phyloP scores from a whole-genome alignment of 176 grass and related monocot genomes.

The Eragrostis nindensis region DNA sequence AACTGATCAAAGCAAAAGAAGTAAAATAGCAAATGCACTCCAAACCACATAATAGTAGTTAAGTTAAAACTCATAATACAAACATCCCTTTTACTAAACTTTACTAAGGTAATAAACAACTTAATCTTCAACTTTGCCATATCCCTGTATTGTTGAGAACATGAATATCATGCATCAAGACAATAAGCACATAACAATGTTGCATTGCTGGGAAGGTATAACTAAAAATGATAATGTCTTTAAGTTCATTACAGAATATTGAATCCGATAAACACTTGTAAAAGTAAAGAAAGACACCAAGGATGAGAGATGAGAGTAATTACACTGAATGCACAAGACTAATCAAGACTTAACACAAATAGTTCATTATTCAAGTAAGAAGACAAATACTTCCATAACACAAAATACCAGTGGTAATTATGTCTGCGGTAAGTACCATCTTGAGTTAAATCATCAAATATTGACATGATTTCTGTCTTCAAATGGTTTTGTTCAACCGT shows the following conservation, averaged over 20 bases:
- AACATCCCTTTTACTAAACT: neutral
- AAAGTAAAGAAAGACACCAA: neutral
- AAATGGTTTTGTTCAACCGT: slow-evolving; percentile 66
- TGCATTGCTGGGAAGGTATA: neutral
- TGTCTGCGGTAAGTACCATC: slow-evolving; percentile 51
- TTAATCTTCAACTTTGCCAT: neutral
- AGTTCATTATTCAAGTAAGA: neutral
- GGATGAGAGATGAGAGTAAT: neutral
- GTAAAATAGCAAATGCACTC: neutral
- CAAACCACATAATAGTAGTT: neutral
- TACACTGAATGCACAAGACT: neutral
- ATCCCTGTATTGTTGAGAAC: neutral
- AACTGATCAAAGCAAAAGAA: neutral
- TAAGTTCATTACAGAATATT: neutral
- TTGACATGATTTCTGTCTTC: slow-evolving; percentile 84
- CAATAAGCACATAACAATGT: neutral
- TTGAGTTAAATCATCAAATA: slow-evolving; percentile 80
- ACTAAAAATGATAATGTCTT: neutral
- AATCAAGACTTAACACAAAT: slow-evolving; percentile 3
- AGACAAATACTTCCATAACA: neutral
- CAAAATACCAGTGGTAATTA: neutral
- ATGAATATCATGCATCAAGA: neutral
- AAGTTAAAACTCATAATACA: neutral
- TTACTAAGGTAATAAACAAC: neutral
- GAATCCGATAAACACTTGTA: neutral